Evolutionary conservation across 176 grass and related monocot species (phyloP).

Genomic region (Luzula sylvatica): DNA sequence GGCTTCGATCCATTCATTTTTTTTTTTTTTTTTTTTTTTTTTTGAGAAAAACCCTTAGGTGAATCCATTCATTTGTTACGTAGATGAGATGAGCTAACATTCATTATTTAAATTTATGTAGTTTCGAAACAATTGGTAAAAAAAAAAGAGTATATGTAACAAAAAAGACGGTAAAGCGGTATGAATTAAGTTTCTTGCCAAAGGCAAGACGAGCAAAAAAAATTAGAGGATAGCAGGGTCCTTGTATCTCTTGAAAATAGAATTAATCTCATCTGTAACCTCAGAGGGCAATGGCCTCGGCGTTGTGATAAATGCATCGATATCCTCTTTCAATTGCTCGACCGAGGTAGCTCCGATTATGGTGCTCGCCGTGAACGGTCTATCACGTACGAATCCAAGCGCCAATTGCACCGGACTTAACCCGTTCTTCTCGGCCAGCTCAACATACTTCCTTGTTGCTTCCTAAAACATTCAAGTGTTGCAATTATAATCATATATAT

Average conservation of each 20-base stretch:
- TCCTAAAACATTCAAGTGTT: constrained; percentile 33
- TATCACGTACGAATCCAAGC: constrained; percentile 63
- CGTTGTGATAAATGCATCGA: constrained; percentile 37
- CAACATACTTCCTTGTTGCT: constrained; percentile 51
- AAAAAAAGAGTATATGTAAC: no score
- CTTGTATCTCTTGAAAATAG: constrained; percentile 63
- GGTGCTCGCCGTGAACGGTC: constrained; percentile 62
- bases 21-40: no score
- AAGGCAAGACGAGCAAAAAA: no score
- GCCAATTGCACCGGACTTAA: constrained; percentile 71
- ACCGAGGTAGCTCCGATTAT: constrained; percentile 80
- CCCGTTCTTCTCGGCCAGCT: constrained; percentile 61
- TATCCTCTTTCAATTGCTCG: constrained; percentile 73
- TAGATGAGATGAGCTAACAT: no score
- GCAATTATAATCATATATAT: no score
- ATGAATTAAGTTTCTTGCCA: no score
- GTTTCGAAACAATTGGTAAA: no score
- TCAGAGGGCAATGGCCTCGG: constrained; percentile 46
- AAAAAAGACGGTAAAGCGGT: no score
- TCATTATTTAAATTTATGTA: no score
- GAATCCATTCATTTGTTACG: no score
- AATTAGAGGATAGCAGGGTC: constrained; percentile 78
- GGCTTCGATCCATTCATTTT: no score
- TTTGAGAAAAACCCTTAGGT: no score
- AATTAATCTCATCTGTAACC: constrained; percentile 39